phyloP scores from a whole-genome alignment of 257 asterid species.

The Vinca minor region DNA sequence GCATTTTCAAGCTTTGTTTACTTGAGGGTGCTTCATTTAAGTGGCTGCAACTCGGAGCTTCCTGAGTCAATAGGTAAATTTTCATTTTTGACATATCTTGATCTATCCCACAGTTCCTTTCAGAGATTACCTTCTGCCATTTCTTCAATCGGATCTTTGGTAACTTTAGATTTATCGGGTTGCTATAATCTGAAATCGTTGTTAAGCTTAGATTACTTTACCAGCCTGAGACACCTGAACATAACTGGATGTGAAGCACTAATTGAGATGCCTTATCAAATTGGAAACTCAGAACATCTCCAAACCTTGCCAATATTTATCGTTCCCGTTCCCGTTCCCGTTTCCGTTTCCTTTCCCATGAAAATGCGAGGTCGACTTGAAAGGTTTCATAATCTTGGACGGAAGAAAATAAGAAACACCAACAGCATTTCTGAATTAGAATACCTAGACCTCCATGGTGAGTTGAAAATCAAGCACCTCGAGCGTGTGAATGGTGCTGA shows the following conservation, averaged over 20 bases:
- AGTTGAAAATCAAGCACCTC: conserved; percentile 19
- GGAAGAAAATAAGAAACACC: no score
- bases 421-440: conserved; percentile 13
- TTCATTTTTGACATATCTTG: background rate
- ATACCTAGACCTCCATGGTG: conserved; percentile 17
- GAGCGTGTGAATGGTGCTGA: conserved; percentile 15
- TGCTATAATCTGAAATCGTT: conserved; percentile 14
- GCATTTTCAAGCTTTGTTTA: background rate
- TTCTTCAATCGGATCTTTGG: conserved; percentile 13
- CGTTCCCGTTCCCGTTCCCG: no score
- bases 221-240: conserved; percentile 22
- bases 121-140: conserved; percentile 6
- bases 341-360: no score
- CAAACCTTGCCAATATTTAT: conserved; percentile 21
- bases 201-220: conserved; percentile 13
- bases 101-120: no score
- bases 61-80: conserved; percentile 10
- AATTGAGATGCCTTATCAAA: conserved; percentile 16
- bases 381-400: no score
- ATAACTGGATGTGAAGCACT: conserved; percentile 16
- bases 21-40: conserved; percentile 8
- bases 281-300: conserved; percentile 16
- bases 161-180: conserved; percentile 10
- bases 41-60: conserved; percentile 6
- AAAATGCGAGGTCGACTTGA: no score